Base-by-base conservation (phyloP, 2,329 filamentous ascomycete genomes). In the Cercospora brassicicola region DNA sequence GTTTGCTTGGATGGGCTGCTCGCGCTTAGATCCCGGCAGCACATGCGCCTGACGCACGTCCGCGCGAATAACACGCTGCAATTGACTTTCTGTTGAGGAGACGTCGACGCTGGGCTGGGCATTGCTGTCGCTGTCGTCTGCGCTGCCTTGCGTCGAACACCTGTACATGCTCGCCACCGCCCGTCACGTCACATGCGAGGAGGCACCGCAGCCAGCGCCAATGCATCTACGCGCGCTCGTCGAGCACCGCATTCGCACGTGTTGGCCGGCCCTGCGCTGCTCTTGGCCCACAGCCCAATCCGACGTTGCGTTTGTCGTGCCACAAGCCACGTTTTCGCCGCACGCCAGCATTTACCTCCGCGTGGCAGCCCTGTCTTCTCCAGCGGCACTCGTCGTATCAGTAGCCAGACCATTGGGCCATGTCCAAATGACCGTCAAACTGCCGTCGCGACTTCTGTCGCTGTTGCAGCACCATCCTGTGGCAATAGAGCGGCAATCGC, bases 251-350 rank as follows among this genome's bases (percentile, higher is more conserved):
- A 45, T 59, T 15, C 20, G 42, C 55, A 28, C 20, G 26, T 20
- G n/a, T 8, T 30, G 36, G 18, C 20, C 20, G 48, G 42, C 42
- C 3, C 36, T 42, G 36, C 36, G 2, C 36, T 39, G 36, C 36
- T 42, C 36, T n/a, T n/a, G 36, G 36, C 36, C 36, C 36, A 42
- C 36, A 15, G 15, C 15, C 36, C 36, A 42, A 42, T 65, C 62
- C 60, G 63, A 62, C 33, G 53, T 61, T 59, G 69, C 48, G 33
- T 45, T 36, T 36, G 51, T 56, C 28, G 66, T 69, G 67, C 59
- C 53, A 71, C 67, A 64, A 69, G 64, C 67, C 69, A 71, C 65
- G 67, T 69, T 69, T 59, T 65, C 61, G 31, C 30, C 48, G 51
- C 62, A 53, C 39, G 39, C 13, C 36, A 51, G 45, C 45, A 51